Evolutionary conservation across 2,329 filamentous ascomycete genomes (phyloP).

Genomic region (Madurella fahalii): DNA sequence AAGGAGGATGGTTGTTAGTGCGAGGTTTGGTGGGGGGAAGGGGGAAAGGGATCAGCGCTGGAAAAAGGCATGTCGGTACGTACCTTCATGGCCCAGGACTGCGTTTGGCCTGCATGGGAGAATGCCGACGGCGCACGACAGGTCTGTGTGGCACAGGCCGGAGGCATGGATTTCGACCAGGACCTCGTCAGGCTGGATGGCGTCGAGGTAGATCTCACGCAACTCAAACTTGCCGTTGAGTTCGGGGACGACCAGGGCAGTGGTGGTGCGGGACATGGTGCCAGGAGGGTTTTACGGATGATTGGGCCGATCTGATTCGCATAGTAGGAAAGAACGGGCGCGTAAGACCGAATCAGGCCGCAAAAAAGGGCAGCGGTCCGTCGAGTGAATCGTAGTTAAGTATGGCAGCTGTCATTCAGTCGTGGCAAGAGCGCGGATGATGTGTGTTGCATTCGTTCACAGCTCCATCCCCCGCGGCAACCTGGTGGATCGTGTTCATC

Average conservation of each 20-base stretch:
- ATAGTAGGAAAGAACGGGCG: too few species aligned
- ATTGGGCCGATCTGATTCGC: too few species aligned
- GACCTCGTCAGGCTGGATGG: conserved; percentile 28
- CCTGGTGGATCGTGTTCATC: too few species aligned
- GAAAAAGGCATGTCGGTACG: neutral
- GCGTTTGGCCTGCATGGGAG: conserved; percentile 30
- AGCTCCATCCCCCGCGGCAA: too few species aligned
- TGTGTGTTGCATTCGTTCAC: too few species aligned
- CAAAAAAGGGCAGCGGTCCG: too few species aligned
- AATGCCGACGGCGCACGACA: conserved; percentile 35
- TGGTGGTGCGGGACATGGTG: conserved; percentile 22
- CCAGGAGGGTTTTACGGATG: too few species aligned
- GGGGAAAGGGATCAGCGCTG: neutral
- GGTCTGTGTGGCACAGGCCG: conserved; percentile 34
- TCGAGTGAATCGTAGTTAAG: neutral
- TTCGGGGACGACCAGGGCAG: conserved; percentile 24
- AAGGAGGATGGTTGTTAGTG: neutral
- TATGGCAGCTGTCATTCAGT: too few species aligned
- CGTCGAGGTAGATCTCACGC: conserved; percentile 18
- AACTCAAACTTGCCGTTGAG: conserved; percentile 24
- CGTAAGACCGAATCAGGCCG: too few species aligned
- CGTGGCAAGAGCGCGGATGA: too few species aligned
- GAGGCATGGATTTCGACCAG: conserved; percentile 33
- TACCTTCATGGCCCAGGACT: conserved; percentile 27
- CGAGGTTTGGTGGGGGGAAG: neutral